Base-by-base conservation (phyloP, 163 green algal genomes). In the Coccomyxa subellipsoidea region DNA sequence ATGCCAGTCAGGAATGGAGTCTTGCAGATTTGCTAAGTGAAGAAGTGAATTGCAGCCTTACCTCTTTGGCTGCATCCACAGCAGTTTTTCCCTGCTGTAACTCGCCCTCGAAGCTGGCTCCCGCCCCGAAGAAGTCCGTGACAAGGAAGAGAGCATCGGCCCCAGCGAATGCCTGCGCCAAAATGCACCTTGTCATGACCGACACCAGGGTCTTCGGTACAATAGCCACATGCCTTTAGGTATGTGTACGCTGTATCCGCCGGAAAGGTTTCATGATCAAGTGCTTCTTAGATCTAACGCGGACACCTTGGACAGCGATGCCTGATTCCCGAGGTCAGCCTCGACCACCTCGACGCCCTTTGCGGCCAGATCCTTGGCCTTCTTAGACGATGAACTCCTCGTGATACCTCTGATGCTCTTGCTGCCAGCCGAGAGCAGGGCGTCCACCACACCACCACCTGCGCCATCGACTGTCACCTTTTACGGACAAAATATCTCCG, bases 371-470 rank as follows among this genome's bases (percentile, higher is more conserved):
- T 39, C 32, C 32, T 77, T 77, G 9, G 70, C 70, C 32, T 77
- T 77, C 66, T 32, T 18, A 34, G 29, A 36, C 12, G 70, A 38
- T 39, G 32, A n/a, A 23, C 25, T 77, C 10, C 70, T 31, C 7
- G 70, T 77, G 32, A 77, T 34, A 10, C 10, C 70, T 23, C 70
- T 77, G 32, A 77, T 31, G 2, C 40, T 77, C 32, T 77, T 40
- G 27, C 25, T 38, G 1, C 32, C 32, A 73, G 27, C 66, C 10
- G 8, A 32, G 10, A 77, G 70, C 32, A 77, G 32, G 23, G 31
- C 32, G 15, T 38, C 70, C 70, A 77, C 70, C 18, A 77, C 70
- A 40, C 70, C 70, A 23, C 70, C 70, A n/a, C 70, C 70, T 73
- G 8, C 27, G 27, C 31, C 18, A n/a, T 8, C 29, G n/a, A 7